Conservation (phyloP, 1,139 yeast genomes). For the Suhomyces atakaporum region DNA sequence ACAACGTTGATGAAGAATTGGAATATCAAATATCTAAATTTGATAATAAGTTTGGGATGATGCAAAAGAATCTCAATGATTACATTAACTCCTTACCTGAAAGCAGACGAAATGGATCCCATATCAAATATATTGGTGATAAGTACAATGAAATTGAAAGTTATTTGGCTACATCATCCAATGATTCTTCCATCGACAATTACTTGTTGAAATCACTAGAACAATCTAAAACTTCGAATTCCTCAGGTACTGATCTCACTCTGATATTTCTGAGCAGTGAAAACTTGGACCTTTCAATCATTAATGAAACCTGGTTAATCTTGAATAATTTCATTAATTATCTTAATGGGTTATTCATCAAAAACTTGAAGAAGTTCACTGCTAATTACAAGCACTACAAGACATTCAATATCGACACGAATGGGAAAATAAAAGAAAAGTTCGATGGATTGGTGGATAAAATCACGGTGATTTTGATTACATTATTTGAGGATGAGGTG, state of each 20-base stretch:
- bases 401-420: conserved; percentile 30
- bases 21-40: conserved; percentile 38
- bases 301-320: conserved; percentile 50
- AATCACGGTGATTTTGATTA: conserved; percentile 29
- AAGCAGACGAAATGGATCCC: conserved; percentile 39
- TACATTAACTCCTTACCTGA: conserved; percentile 39
- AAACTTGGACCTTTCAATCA: conserved; percentile 44
- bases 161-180: conserved; percentile 32
- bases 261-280: conserved; percentile 44
- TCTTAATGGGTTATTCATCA: conserved; percentile 34
- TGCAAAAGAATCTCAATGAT: conserved; percentile 43
- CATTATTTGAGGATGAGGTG: conserved; percentile 34
- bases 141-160: conserved; percentile 39
- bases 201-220: conserved; percentile 7
- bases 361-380: conserved; percentile 36
- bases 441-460: conserved; percentile 31
- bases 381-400: conserved; percentile 42
- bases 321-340: conserved; percentile 40
- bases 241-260: conserved; percentile 30
- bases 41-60: conserved; percentile 36
- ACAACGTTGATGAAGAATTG: conserved; percentile 36
- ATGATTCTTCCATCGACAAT: conserved; percentile 20
- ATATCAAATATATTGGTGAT: conserved; percentile 57
- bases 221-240: conserved; percentile 19
- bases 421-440: conserved; percentile 31